A percentile compares a stretch with the other conserved stretches of the same genome.
Conservation (phyloP, 148 eudicot species). For the Mesembryanthemum crystallinum region DNA sequence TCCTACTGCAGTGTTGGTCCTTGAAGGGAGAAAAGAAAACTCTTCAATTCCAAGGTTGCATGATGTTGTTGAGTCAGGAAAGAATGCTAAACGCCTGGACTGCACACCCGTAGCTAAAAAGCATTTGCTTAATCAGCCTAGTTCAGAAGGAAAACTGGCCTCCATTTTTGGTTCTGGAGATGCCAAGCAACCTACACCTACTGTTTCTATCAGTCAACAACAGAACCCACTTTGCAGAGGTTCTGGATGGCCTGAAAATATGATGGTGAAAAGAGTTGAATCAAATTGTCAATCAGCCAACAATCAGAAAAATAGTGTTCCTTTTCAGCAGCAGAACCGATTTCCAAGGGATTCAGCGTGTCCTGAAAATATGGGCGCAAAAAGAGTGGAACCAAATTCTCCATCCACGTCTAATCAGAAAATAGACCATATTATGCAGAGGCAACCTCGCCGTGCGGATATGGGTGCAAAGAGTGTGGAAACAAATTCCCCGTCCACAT, state of each 20-base stretch:
- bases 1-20: constrained; percentile 52
- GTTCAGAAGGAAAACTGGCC: constrained; percentile 32
- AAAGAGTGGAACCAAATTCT: constrained; percentile 52
- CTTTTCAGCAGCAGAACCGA: constrained; percentile 36
- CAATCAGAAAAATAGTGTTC: constrained; percentile 20
- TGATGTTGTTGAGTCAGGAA: constrained; percentile 20
- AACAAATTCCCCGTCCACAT: constrained; percentile 33
- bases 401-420: constrained; percentile 40
- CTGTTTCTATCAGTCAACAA: constrained; percentile 27
- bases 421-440: constrained; percentile 25
- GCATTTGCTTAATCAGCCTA: constrained; percentile 34
- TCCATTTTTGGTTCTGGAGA: constrained; percentile 37
- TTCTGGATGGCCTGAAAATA: constrained; percentile 32
- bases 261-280: constrained; percentile 40
- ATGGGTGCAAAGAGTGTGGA: constrained; percentile 42
- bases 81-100: constrained; percentile 28
- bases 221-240: constrained; percentile 32
- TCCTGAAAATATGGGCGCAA: constrained; percentile 35
- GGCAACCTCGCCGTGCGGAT: constrained; percentile 24
- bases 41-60: constrained; percentile 26
- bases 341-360: constrained; percentile 33
- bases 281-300: constrained; percentile 36
- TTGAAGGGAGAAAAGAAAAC: constrained; percentile 45
- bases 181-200: constrained; percentile 28
- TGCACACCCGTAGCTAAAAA: constrained; percentile 26